Percentiles rank a stretch among this genome's conserved stretches.
phyloP scores from a whole-genome alignment of 2,329 filamentous ascomycete species.

The Aspergillus jensenii region DNA sequence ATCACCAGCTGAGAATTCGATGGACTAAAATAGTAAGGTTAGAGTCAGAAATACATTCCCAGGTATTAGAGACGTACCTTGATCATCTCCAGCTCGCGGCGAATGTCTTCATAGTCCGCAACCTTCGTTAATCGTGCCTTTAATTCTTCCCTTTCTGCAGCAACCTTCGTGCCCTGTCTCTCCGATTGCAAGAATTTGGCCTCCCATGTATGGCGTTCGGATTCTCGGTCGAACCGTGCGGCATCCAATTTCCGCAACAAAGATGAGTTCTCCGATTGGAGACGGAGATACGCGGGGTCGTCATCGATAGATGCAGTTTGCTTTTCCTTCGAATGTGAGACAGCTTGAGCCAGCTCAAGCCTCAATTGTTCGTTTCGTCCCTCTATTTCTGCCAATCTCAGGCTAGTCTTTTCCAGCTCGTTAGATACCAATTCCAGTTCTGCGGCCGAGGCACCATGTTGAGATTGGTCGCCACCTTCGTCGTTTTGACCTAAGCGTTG shows the following conservation, averaged over 20 bases:
- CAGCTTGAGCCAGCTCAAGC: slow-evolving; percentile 84
- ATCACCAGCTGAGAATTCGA: slow-evolving; percentile 91
- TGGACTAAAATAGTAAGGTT: slow-evolving; percentile 58
- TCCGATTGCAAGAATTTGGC: slow-evolving; percentile 74
- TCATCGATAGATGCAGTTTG: slow-evolving; percentile 72
- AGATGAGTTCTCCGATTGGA: slow-evolving; percentile 91
- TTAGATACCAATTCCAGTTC: slow-evolving; percentile 92
- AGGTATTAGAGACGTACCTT: slow-evolving; percentile 53
- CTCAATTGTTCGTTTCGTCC: slow-evolving; percentile 91
- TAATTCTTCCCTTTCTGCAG: slow-evolving; percentile 76
- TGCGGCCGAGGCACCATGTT: slow-evolving; percentile 73
- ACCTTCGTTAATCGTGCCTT: slow-evolving; percentile 82
- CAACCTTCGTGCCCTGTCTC: slow-evolving; percentile 70
- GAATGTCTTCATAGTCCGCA: slow-evolving; percentile 94
- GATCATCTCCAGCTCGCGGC: slow-evolving; percentile 91
- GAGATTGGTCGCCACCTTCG: slow-evolving; percentile 60
- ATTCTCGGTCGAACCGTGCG: slow-evolving; percentile 78
- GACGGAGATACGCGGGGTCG: slow-evolving; percentile 81
- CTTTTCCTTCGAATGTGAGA: slow-evolving; percentile 65
- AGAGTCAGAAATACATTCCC: slow-evolving; percentile 1
- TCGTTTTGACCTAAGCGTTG: slow-evolving; percentile 79
- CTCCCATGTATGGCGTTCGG: slow-evolving; percentile 74
- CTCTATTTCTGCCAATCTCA: slow-evolving; percentile 85
- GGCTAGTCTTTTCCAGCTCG: slow-evolving; percentile 85
- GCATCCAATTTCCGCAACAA: slow-evolving; percentile 85